These are phyloP conservation scores for Aphanomyces astaci DNA, from an alignment of 352 stramenopile species.

Conservation along the genomic window DNA sequence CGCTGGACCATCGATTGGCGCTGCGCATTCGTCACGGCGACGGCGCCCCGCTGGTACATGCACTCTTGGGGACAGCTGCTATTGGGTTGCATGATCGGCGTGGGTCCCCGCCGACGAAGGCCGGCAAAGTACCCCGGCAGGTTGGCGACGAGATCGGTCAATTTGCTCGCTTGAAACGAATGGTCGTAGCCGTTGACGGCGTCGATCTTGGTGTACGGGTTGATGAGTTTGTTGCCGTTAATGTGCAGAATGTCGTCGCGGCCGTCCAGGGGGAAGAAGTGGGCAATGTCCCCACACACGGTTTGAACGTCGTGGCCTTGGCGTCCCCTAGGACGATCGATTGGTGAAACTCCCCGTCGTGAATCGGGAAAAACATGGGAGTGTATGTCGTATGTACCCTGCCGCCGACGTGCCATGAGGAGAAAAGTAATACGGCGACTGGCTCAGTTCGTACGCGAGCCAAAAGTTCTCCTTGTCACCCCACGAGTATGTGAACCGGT, in stretches of 20 bases:
- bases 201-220: constrained; percentile 29
- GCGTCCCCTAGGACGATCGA: background rate
- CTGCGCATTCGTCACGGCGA: background rate
- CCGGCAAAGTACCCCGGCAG: constrained; percentile 2
- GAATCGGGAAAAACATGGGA: background rate
- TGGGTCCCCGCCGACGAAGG: background rate
- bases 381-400: constrained; percentile 3
- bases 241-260: constrained; percentile 31
- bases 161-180: background rate
- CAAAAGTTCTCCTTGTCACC: constrained; percentile 46
- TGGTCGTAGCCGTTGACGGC: constrained; percentile 10
- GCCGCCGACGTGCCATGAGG: constrained; percentile 18
- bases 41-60: constrained; percentile 4
- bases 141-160: background rate
- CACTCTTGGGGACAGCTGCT: constrained; percentile 16
- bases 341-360: background rate
- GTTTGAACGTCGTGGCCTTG: constrained; percentile 29
- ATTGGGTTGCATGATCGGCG: constrained; percentile 14
- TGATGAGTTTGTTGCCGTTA: constrained; percentile 40
- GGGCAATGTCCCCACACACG: constrained; percentile 39
- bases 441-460: constrained; percentile 44
- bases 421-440: constrained; percentile 47
- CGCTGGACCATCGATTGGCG: background rate
- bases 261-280: constrained; percentile 33
- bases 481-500: constrained; percentile 43